Conservation (phyloP, 192 early-diverging fungal genomes). For the Coemansia reversa region DNA sequence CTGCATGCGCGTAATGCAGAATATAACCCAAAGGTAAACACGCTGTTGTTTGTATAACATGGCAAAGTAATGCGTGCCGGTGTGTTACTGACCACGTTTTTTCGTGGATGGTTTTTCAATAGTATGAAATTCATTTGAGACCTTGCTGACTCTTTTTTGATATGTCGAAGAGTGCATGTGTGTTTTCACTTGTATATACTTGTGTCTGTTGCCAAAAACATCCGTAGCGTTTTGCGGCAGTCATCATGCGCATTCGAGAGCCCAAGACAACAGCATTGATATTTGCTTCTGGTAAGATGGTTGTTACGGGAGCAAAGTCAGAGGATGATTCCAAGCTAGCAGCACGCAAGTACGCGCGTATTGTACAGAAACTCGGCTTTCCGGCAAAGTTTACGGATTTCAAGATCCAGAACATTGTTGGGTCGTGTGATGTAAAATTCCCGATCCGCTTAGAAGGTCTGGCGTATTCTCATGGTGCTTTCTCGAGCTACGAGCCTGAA, state of each 20-base stretch:
- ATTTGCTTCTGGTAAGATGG: constrained; percentile 99
- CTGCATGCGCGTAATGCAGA: constrained; percentile 99
- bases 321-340: constrained; percentile 98
- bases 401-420: constrained; percentile 99
- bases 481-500: constrained; percentile 93
- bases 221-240: constrained; percentile 94
- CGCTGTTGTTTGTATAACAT: constrained; percentile 4
- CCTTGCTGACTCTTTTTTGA: background rate
- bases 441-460: constrained; percentile 97
- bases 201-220: no score
- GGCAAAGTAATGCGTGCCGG: background rate
- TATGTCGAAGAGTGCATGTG: background rate
- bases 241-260: constrained; percentile 99
- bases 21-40: constrained; percentile 97
- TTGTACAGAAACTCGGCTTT: constrained; percentile 98
- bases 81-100: background rate
- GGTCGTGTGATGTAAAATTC: constrained; percentile 98
- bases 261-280: constrained; percentile 99
- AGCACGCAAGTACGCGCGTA: constrained; percentile 97
- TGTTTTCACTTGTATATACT: background rate
- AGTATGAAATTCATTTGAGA: background rate
- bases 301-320: constrained; percentile 95
- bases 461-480: constrained; percentile 89
- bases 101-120: background rate
- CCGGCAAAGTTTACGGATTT: constrained; percentile 97